Base-by-base conservation (phyloP, 2,329 filamentous ascomycete genomes). In the Fusarium torulosum region DNA sequence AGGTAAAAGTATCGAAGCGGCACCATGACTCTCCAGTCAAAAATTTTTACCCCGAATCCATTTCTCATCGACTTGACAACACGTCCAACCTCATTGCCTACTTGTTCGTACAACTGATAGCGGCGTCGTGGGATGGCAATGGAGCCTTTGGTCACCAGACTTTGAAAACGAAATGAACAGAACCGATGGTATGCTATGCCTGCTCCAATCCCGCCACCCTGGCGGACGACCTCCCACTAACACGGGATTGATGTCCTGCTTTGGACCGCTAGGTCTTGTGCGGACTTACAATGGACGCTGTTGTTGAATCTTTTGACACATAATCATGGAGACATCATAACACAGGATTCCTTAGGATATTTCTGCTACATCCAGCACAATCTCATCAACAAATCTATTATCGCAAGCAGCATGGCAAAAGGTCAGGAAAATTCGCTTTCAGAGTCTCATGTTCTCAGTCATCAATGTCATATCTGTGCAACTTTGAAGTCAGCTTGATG, bases 1-100 rank as follows among this genome's bases (percentile, higher is more conserved):
- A 78, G 71, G 76, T 78, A 78, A 78, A 76, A 76, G 66, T 74
- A 76, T 77, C 72, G 67, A 63, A 49, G 33, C 46, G 37, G 58
- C 52, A 66, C 66, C 56, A 65, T 57, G 59, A 59, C 66, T 76
- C 75, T 75, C 76, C 76, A 78, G 75, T 78, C 75, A 77, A 73
- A 77, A 75, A 29, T 63, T 76, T 77, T 77, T 73, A 62, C 56
- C 44, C 50, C 70, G 63, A 78, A 74, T 74, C 74, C 57, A 76
- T 76, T 77, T 76, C 73, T 75, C 72, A 74, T 75, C 60, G 51
- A 71, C 66, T 72, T 74, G 70, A 70, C 68, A 66, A 67, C 69
- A 63, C 69, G 44, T 60, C 63, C 60, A 47, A 45, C 49, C 52
- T 60, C 45, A 44, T 47, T 66, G 63, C 68, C 65, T 35, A 73